Percentiles rank a stretch among this genome's conserved stretches.
These are phyloP conservation scores for Nannochloropsis oceanica DNA, from an alignment of 108 stramenopile species.

Conservation along the genomic window DNA sequence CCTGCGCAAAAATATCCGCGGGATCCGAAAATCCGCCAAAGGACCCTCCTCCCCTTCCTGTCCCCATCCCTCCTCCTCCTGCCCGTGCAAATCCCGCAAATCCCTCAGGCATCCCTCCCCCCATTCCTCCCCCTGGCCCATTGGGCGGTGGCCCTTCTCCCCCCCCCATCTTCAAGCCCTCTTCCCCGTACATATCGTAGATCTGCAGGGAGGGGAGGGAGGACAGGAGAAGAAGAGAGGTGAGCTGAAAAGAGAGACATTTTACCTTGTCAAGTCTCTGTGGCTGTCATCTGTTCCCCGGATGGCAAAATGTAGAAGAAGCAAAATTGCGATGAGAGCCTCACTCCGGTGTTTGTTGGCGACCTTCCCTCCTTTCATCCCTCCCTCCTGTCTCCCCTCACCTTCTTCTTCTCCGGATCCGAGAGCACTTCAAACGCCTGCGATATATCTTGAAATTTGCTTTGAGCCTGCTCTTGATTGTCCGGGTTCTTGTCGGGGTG, in stretches of 20 bases:
- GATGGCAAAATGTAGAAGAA: too few species aligned
- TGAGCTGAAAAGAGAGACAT: too few species aligned
- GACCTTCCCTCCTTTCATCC: background rate
- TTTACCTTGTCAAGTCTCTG: too few species aligned
- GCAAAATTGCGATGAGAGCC: too few species aligned
- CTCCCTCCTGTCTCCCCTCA: slow-evolving; percentile 44
- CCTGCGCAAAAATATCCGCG: background rate
- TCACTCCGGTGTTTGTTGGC: too few species aligned
- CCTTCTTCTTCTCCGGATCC: slow-evolving; percentile 62
- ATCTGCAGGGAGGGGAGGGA: background rate
- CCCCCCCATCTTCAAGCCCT: background rate
- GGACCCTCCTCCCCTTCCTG: background rate
- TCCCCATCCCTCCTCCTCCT: background rate
- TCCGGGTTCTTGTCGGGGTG: slow-evolving; percentile 47
- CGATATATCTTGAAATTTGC: slow-evolving; percentile 47
- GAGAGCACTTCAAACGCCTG: slow-evolving; percentile 75
- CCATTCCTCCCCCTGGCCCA: background rate
- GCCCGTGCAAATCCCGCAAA: background rate
- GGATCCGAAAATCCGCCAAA: background rate
- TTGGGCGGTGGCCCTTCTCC: background rate
- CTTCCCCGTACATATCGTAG: background rate
- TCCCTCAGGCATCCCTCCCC: background rate
- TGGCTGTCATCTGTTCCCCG: too few species aligned
- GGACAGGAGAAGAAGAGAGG: background rate
- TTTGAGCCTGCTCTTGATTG: slow-evolving; percentile 24